Conservation (phyloP, 2,329 filamentous ascomycete genomes). For the Microsporum canis region DNA sequence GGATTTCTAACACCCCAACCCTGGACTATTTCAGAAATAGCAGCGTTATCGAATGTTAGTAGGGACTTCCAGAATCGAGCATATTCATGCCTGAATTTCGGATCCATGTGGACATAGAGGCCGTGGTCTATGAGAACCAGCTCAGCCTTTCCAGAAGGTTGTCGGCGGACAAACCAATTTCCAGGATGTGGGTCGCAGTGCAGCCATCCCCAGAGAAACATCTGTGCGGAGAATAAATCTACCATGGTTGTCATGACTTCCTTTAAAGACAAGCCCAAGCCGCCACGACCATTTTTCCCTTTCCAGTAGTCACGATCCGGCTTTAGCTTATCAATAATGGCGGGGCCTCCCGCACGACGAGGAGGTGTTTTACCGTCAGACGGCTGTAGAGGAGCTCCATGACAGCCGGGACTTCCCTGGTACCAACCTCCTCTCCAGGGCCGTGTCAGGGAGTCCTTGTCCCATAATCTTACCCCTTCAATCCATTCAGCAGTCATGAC, state of each 20-base stretch:
- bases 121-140: constrained; percentile 95
- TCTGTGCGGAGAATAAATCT: constrained; percentile 91
- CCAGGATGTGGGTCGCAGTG: constrained; percentile 97
- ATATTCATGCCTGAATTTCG: constrained; percentile 75
- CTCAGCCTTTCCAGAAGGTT: constrained; percentile 71
- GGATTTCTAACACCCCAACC: constrained; percentile 81
- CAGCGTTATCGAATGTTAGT: constrained; percentile 82
- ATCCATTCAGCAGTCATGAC: constrained; percentile 97
- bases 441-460: constrained; percentile 67
- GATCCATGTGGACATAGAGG: constrained; percentile 83
- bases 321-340: constrained; percentile 52
- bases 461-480: constrained; percentile 85
- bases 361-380: constrained; percentile 34
- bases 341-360: constrained; percentile 20
- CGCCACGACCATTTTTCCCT: constrained; percentile 60
- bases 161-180: constrained; percentile 88
- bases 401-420: constrained; percentile 65
- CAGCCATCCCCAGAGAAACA: constrained; percentile 92
- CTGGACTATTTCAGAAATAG: constrained; percentile 58
- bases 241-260: constrained; percentile 96
- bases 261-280: constrained; percentile 68
- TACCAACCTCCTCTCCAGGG: constrained; percentile 69
- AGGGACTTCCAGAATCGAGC: constrained; percentile 85
- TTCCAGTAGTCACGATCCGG: constrained; percentile 70
- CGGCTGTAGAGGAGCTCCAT: constrained; percentile 50